Evolutionary conservation across 768 basidiomycete genomes (phyloP).

Genomic region (Pleurotus pulmonarius): DNA sequence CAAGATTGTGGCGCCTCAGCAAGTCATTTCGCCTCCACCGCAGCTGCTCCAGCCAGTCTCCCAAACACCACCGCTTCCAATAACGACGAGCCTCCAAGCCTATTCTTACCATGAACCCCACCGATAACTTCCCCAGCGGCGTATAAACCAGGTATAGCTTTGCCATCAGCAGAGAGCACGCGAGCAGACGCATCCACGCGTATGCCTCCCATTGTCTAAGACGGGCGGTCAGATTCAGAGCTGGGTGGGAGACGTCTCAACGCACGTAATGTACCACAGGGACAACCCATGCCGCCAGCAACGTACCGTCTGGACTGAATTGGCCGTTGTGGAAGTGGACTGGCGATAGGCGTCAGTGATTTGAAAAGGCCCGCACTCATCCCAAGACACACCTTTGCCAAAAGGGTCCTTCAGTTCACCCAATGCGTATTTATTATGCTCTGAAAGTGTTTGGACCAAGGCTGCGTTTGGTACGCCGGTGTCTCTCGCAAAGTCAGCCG

Average conservation of each 20-base stretch:
- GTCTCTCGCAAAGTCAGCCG: constrained; percentile 15
- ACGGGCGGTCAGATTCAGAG: not conserved
- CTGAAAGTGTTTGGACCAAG: constrained; percentile 13
- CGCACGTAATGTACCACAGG: constrained; percentile 24
- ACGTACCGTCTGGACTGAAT: constrained; percentile 11
- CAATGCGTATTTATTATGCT: constrained; percentile 10
- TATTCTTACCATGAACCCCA: constrained; percentile 24
- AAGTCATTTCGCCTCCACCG: constrained; percentile 6
- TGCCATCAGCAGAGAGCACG: constrained; percentile 13
- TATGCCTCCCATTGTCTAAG: constrained; percentile 24
- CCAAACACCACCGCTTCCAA: constrained; percentile 26
- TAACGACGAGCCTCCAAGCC: constrained; percentile 23
- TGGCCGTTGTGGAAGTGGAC: constrained; percentile 11
- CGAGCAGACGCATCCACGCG: constrained; percentile 16
- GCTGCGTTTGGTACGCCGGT: constrained; percentile 11
- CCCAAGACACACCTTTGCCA: not conserved
- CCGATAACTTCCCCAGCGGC: constrained; percentile 25
- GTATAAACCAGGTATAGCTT: constrained; percentile 17
- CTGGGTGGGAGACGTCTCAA: too few relatives aligned
- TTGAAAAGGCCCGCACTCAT: not conserved
- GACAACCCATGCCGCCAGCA: constrained; percentile 20
- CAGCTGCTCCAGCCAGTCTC: constrained; percentile 18
- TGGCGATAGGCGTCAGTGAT: not conserved
- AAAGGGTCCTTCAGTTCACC: constrained; percentile 18
- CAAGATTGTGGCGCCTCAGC: too few relatives aligned